A percentile compares a stretch with the other conserved stretches of the same genome.
phyloP scores from a whole-genome alignment of 805 yeast species.

The Candida bentonensis region DNA sequence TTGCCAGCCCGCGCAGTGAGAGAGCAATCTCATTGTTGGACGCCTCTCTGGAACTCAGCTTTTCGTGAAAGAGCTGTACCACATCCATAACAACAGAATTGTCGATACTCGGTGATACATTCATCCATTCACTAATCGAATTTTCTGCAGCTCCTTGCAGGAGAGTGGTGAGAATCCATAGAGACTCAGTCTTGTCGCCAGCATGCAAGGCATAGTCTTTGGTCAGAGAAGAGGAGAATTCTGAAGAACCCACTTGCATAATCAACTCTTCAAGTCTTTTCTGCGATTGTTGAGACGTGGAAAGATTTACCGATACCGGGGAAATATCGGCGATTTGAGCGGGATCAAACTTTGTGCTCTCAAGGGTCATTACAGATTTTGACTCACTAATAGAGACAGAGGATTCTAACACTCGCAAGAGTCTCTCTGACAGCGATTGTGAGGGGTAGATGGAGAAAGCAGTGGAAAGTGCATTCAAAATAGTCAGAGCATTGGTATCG shows the following conservation, averaged over 20 bases:
- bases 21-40: slow-evolving; percentile 7
- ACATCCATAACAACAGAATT: slow-evolving; percentile 3
- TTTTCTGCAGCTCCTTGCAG: neutral
- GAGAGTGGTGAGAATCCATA: neutral
- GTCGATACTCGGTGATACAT: neutral
- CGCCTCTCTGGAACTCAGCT: slow-evolving; percentile 3
- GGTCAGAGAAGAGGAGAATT: neutral
- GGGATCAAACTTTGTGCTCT: slow-evolving; percentile 6
- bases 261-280: neutral
- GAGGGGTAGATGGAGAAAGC: neutral
- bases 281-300: neutral
- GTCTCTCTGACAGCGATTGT: neutral
- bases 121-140: neutral
- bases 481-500: slow-evolving; percentile 9
- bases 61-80: slow-evolving; percentile 1
- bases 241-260: neutral
- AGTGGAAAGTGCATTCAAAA: slow-evolving; percentile 7
- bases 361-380: slow-evolving; percentile 4
- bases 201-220: neutral
- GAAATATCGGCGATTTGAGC: slow-evolving; percentile 1
- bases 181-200: neutral
- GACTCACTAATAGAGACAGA: slow-evolving; percentile 5
- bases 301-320: neutral
- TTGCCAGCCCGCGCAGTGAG: slow-evolving; percentile 12
- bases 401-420: neutral